Conservation (phyloP, 305 asterid species). For the Fraxinus baroniana region DNA sequence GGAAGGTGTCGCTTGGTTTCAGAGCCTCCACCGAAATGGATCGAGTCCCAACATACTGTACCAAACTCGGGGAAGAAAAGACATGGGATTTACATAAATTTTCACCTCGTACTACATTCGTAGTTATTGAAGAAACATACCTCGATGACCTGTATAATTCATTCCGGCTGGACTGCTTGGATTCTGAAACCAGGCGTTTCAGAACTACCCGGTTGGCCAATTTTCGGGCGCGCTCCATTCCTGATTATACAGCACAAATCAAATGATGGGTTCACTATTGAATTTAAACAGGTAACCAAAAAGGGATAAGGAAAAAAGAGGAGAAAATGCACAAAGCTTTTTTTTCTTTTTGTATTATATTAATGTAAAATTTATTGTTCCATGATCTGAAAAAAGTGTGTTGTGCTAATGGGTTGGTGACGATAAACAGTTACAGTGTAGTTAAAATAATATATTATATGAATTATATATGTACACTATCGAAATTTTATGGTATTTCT, state of each 20-base stretch:
- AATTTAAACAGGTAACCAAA: not conserved
- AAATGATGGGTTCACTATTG: not conserved
- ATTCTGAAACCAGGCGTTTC: slow-evolving; percentile 61
- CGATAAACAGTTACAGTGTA: not conserved
- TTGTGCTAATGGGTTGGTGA: slow-evolving; percentile 44
- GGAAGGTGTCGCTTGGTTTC: slow-evolving; percentile 85
- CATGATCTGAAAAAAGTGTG: slow-evolving; percentile 35
- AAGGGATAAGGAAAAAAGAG: slow-evolving; percentile 14
- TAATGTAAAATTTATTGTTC: slow-evolving; percentile 18
- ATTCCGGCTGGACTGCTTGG: slow-evolving; percentile 19
- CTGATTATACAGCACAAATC: not conserved
- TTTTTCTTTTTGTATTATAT: not conserved
- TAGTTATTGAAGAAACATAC: slow-evolving; percentile 68
- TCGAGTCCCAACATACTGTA: slow-evolving; percentile 35
- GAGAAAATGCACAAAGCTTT: slow-evolving; percentile 26
- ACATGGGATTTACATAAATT: slow-evolving; percentile 6
- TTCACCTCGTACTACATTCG: slow-evolving; percentile 29
- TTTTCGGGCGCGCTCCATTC: slow-evolving; percentile 82
- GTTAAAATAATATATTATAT: not conserved
- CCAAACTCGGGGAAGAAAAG: slow-evolving; percentile 42
- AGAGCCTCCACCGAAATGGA: slow-evolving; percentile 73
- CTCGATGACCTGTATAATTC: slow-evolving; percentile 50
- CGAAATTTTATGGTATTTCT: not conserved
- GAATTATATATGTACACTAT: not conserved
- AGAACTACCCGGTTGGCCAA: slow-evolving; percentile 73